phyloP scores from a whole-genome alignment of 2,329 filamentous ascomycete genomes.

The Cladosporium sp. region DNA sequence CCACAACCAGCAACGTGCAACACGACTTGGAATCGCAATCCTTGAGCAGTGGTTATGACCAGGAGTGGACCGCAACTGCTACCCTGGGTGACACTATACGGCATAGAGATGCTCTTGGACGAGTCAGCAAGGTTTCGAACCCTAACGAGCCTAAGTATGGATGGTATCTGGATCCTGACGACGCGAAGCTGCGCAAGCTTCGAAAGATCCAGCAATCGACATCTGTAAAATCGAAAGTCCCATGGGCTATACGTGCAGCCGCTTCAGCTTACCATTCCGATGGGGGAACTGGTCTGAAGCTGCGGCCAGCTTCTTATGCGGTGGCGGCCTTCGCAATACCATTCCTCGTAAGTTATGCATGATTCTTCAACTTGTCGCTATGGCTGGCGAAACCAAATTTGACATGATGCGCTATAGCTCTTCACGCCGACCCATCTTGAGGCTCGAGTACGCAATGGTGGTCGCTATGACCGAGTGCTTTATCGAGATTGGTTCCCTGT shows the following conservation, averaged over 20 bases:
- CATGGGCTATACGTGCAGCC: not conserved
- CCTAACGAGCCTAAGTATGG: not conserved
- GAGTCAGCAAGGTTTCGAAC: not conserved
- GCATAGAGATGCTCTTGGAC: not conserved
- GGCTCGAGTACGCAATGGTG: not conserved
- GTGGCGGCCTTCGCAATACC: not conserved
- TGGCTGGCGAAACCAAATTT: not conserved
- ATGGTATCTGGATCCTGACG: not conserved
- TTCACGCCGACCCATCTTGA: not conserved
- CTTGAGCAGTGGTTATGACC: not conserved
- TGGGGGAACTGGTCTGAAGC: not conserved
- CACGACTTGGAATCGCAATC: not conserved
- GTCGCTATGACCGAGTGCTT: not conserved
- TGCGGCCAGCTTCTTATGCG: not conserved
- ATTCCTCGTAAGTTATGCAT: not conserved
- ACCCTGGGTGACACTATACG: too few relatives aligned
- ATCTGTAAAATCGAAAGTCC: not conserved
- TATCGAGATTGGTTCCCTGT: not conserved
- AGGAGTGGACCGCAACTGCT: not conserved
- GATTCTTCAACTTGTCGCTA: not conserved
- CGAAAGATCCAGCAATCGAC: not conserved
- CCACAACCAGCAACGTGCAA: too few relatives aligned
- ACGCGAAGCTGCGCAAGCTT: not conserved
- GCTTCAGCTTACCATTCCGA: not conserved
- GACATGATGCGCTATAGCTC: not conserved